Evolutionary conservation across 176 grass and related monocot species (phyloP).

Genomic region (Zea luxurians): DNA sequence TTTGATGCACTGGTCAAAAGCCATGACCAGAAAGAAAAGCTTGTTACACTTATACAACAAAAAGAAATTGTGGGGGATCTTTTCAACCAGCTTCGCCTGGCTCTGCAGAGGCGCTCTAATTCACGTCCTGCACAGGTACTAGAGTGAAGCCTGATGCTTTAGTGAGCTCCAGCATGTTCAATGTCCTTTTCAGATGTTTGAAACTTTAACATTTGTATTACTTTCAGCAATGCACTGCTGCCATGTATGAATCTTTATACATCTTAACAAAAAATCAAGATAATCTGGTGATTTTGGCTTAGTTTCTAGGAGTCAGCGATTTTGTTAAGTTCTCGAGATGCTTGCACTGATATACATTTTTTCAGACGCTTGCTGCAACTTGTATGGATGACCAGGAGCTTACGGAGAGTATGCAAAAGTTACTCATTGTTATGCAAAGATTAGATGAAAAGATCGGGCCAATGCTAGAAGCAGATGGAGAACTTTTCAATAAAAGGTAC

Average conservation of each 20-base stretch:
- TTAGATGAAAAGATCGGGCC: slow-evolving; percentile 87
- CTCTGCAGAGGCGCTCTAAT: slow-evolving; percentile 75
- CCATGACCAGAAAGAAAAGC: slow-evolving; percentile 60
- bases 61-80: slow-evolving; percentile 93
- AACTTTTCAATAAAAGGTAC: slow-evolving; percentile 96
- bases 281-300: slow-evolving; percentile 26
- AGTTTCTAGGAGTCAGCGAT: neutral
- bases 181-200: neutral
- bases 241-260: slow-evolving; percentile 3
- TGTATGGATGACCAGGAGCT: slow-evolving; percentile 90
- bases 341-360: slow-evolving; percentile 23
- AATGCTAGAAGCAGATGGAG: slow-evolving; percentile 87
- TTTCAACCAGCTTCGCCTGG: slow-evolving; percentile 89
- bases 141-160: slow-evolving; percentile 22
- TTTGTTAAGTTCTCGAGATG: slow-evolving; percentile 17
- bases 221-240: slow-evolving; percentile 12
- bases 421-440: slow-evolving; percentile 94
- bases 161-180: slow-evolving; percentile 21
- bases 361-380: slow-evolving; percentile 80
- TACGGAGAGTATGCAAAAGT: slow-evolving; percentile 89
- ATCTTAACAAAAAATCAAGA: slow-evolving; percentile 26
- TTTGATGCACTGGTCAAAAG: slow-evolving; percentile 79
- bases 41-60: slow-evolving; percentile 86
- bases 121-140: slow-evolving; percentile 85
- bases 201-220: slow-evolving; percentile 4